Conservation (phyloP, 305 asterid species). For the Fraxinus sp. region DNA sequence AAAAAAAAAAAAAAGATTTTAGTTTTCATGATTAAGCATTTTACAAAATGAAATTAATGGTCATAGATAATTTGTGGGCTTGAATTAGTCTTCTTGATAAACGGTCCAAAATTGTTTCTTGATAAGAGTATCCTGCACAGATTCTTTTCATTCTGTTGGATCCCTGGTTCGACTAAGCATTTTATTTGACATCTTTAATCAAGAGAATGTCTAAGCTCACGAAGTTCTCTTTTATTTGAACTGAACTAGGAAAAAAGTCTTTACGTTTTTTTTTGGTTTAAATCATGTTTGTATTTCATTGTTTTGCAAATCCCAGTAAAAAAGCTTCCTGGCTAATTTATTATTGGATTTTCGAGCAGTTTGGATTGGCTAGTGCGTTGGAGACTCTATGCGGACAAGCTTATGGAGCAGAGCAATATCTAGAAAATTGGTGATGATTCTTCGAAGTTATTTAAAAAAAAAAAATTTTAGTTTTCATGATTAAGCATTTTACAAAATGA, state of each 20-base stretch:
- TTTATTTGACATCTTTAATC: not conserved
- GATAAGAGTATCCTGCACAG: not conserved
- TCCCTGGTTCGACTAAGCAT: not conserved
- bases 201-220: not conserved
- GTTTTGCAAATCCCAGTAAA: not conserved
- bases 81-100: not conserved
- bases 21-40: not conserved
- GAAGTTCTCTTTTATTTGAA: not conserved
- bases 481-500: not conserved
- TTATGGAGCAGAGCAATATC: slow-evolving; percentile 60
- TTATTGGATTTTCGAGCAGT: slow-evolving; percentile 34
- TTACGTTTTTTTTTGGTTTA: too few species aligned
- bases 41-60: not conserved
- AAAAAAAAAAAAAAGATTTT: not conserved
- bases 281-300: not conserved
- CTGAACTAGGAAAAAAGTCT: not conserved
- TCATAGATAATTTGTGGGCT: not conserved
- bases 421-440: too few species aligned
- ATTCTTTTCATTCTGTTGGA: not conserved
- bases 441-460: too few species aligned
- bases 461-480: not conserved
- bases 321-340: not conserved
- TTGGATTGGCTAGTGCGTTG: slow-evolving; percentile 68
- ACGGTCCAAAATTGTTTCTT: not conserved
- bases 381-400: slow-evolving; percentile 71